phyloP scores from a whole-genome alignment of 2,329 filamentous ascomycete species.

The Pseudocercospora vitis region DNA sequence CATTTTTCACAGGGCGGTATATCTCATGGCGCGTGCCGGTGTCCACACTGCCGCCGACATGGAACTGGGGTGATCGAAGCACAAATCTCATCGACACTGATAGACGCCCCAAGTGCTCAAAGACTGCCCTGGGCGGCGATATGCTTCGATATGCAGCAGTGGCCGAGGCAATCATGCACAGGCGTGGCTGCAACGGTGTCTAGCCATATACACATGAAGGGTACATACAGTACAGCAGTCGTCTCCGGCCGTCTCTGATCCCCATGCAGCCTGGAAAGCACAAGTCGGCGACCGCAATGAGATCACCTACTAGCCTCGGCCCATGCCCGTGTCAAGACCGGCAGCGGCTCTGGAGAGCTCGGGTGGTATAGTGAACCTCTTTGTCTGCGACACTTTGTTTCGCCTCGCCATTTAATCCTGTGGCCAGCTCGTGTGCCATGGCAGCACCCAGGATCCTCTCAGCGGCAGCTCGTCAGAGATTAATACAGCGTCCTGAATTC shows the following conservation, averaged over 20 bases:
- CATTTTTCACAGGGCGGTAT: too few species aligned
- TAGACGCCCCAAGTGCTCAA: too few species aligned
- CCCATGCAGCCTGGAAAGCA: background rate
- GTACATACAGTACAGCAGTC: background rate
- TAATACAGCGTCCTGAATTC: constrained; percentile 19
- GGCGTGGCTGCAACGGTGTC: background rate
- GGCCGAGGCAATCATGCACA: too few species aligned
- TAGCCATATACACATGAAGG: background rate
- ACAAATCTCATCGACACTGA: too few species aligned
- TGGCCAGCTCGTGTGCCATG: constrained; percentile 15
- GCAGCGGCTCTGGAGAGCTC: constrained; percentile 4
- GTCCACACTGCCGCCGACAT: too few species aligned
- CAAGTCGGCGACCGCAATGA: constrained; percentile 4
- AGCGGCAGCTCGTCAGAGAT: constrained; percentile 25
- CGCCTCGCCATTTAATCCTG: constrained; percentile 16
- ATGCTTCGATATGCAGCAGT: too few species aligned
- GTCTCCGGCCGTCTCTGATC: background rate
- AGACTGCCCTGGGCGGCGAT: too few species aligned
- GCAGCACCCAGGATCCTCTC: constrained; percentile 27
- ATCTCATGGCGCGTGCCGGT: too few species aligned
- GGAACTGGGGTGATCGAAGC: too few species aligned
- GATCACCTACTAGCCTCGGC: constrained; percentile 1
- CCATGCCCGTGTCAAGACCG: constrained; percentile 1
- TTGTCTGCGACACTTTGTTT: constrained; percentile 4
- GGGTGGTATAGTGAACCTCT: background rate